Percentiles rank a stretch among this genome's conserved stretches.
phyloP scores from a whole-genome alignment of 805 yeast genomes.

The Aciculoconidium aculeatum region DNA sequence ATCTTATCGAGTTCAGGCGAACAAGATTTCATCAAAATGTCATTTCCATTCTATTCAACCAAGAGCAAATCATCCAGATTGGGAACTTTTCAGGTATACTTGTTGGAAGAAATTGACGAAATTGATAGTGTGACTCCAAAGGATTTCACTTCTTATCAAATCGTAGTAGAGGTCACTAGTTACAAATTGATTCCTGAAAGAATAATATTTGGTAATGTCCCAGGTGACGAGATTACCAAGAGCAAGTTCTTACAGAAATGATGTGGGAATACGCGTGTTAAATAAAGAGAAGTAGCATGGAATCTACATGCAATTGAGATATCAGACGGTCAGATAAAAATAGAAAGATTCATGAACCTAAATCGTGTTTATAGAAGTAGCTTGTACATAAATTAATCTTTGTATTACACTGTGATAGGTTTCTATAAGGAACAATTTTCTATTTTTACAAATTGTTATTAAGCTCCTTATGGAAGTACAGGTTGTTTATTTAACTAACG shows the following conservation, averaged over 20 bases:
- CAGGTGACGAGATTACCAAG: slow-evolving; percentile 7
- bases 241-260: slow-evolving; percentile 11
- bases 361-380: too few species aligned
- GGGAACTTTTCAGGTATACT: slow-evolving; percentile 29
- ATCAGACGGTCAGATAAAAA: too few species aligned
- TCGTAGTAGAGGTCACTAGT: slow-evolving; percentile 15
- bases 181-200: slow-evolving; percentile 7
- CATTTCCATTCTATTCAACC: slow-evolving; percentile 25
- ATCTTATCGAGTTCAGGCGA: slow-evolving; percentile 16
- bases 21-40: slow-evolving; percentile 25
- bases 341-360: too few species aligned
- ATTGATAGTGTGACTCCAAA: slow-evolving; percentile 1
- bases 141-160: slow-evolving; percentile 12
- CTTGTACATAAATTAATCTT: too few species aligned
- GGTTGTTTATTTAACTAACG: too few species aligned
- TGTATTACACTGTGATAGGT: too few species aligned
- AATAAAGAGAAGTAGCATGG: slow-evolving; percentile 1
- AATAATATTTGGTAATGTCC: slow-evolving; percentile 5
- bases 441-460: too few species aligned
- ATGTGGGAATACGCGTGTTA: too few species aligned
- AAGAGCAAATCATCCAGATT: slow-evolving; percentile 17
- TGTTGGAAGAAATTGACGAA: slow-evolving; percentile 14
- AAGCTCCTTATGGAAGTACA: too few species aligned
- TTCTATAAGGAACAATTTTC: too few species aligned
- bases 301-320: too few species aligned